phyloP scores from a whole-genome alignment of 1,139 yeast species.

The Protomyces gravidus region DNA sequence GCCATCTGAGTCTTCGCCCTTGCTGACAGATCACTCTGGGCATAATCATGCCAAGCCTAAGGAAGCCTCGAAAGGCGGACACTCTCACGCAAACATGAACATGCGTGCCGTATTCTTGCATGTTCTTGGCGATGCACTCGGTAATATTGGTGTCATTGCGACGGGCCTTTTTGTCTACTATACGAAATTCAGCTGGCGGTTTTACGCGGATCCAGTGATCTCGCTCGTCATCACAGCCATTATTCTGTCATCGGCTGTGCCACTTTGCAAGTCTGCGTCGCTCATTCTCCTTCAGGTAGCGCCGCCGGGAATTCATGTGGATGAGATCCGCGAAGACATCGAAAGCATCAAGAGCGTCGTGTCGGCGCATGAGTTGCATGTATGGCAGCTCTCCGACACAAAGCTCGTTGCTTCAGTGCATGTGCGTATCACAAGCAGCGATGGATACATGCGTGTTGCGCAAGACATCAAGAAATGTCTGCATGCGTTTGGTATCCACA shows the following conservation, averaged over 20 bases:
- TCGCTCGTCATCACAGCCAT: constrained; percentile 81
- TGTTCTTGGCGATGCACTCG: constrained; percentile 92
- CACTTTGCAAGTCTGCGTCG: constrained; percentile 80
- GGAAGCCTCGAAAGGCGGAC: constrained; percentile 40
- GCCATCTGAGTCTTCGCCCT: constrained; percentile 41
- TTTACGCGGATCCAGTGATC: constrained; percentile 76
- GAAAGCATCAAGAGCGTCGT: constrained; percentile 57
- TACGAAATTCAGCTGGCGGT: constrained; percentile 83
- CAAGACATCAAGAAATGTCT: constrained; percentile 70
- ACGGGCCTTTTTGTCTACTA: constrained; percentile 93
- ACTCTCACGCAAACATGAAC: constrained; percentile 47
- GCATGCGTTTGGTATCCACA: constrained; percentile 80
- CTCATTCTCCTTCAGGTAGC: constrained; percentile 89
- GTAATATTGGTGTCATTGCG: constrained; percentile 85
- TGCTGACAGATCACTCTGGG: constrained; percentile 37
- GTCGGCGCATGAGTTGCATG: constrained; percentile 90
- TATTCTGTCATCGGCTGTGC: constrained; percentile 86
- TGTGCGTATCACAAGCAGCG: constrained; percentile 54
- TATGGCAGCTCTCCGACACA: constrained; percentile 92
- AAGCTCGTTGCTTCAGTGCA: constrained; percentile 85
- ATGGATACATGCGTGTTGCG: constrained; percentile 64
- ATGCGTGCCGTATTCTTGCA: constrained; percentile 97
- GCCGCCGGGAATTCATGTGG: constrained; percentile 74
- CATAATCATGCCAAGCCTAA: constrained; percentile 32
- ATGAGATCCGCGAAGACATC: constrained; percentile 66